Conservation (phyloP, 2,329 filamentous ascomycete genomes). For the Colletotrichum chlorophyti region DNA sequence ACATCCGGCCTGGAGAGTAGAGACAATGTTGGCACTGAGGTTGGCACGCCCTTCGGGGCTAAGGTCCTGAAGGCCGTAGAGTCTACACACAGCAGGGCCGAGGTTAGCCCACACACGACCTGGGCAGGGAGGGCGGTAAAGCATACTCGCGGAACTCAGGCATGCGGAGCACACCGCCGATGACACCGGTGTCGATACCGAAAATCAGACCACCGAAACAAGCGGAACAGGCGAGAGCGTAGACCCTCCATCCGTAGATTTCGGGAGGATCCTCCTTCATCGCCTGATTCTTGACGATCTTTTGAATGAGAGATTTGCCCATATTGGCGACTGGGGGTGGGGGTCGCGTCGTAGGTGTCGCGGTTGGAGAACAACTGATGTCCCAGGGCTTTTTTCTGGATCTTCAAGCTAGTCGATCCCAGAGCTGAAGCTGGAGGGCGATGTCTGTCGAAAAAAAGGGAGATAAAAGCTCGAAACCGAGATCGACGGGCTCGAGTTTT, state of each 20-base stretch:
- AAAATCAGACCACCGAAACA: slow-evolving; percentile 28
- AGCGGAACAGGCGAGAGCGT: slow-evolving; percentile 25
- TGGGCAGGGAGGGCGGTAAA: too few species aligned
- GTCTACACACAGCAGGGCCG: slow-evolving; percentile 19
- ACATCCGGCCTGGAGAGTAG: slow-evolving; percentile 61
- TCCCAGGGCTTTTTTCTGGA: not conserved
- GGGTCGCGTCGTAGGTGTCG: not conserved
- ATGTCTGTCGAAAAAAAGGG: not conserved
- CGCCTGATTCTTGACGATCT: slow-evolving; percentile 27
- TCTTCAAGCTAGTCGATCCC: not conserved
- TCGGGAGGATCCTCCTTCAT: slow-evolving; percentile 28
- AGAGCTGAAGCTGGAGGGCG: not conserved
- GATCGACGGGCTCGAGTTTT: not conserved
- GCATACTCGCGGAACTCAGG: slow-evolving; percentile 30
- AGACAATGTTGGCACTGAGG: slow-evolving; percentile 39
- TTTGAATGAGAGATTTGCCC: slow-evolving; percentile 17
- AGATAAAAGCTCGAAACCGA: not conserved
- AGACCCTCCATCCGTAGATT: slow-evolving; percentile 28
- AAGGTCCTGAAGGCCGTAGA: slow-evolving; percentile 23
- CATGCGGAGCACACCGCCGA: slow-evolving; percentile 36
- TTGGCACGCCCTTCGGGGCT: slow-evolving; percentile 17
- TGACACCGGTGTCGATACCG: slow-evolving; percentile 36
- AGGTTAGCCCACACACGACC: slow-evolving; percentile 30
- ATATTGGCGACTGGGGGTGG: not conserved
- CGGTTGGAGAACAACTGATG: not conserved